Evolutionary conservation across 768 basidiomycete species (phyloP), one percentile per base, ranked within the genome.

Genomic region (Leccinum arenicola): DNA sequence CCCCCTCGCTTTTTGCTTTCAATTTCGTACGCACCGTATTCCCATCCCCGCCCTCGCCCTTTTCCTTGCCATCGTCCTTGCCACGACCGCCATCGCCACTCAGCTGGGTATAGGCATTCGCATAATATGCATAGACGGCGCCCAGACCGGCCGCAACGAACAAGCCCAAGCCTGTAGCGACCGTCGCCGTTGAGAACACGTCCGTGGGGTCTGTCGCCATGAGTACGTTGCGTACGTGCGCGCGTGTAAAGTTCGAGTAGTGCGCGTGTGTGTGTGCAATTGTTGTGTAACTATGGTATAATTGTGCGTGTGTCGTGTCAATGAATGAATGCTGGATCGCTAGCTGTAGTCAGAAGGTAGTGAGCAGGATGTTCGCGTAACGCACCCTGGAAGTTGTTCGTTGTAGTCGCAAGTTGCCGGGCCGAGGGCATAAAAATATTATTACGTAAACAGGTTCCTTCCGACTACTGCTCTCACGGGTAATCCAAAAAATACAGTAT

Each of bases 131-230:
- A 38, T 55, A 69, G 4, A 64, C 49, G 3, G 57, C 66, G 33
- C 66, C 64, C 1, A 67, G 45, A 9, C 66, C 60, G 0, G 67
- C 48, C 15, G 25, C 68, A 9, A 64, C 58, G 54, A 68, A 14
- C 45, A 68, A 25, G 31, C 54, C 78, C 77, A 68, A 19, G 33
- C 54, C 78, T 77, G 48, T 74, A 27, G 48, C 74, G 74, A 45
- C 72, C 69, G 27, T 70, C 68, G 47, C 79, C 29, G 29, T 36
- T 14, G 23, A 3, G 58, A 75, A 70, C 45, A 70, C 60, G 63
- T 82, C 77, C 47, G 19, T 78, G 69, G 82, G 53, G 40, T 72
- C 69, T 60, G 82, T 83, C 58, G 79, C 77, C 54, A 78, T 64
- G 21, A 75, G 49, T 82, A n/a, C 40, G 15, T n/a, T 40, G 40